A percentile compares a stretch with the other conserved stretches of the same genome.
Evolutionary conservation across 345 rosid genomes (phyloP).

Genomic region (Ailanthus altissimus): DNA sequence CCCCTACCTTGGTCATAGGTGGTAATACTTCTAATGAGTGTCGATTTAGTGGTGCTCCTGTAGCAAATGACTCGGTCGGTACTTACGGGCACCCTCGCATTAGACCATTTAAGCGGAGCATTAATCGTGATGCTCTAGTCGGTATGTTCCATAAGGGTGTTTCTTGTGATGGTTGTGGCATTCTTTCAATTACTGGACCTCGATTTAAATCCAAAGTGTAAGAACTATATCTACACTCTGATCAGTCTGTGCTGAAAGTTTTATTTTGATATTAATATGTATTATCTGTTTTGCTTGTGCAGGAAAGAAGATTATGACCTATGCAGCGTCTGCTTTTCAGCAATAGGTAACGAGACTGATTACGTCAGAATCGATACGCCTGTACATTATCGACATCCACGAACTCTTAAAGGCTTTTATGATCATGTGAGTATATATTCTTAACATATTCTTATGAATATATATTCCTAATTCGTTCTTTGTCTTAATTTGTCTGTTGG

Average conservation of each 20-base stretch:
- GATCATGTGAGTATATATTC: constrained; percentile 42
- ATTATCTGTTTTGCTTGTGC: constrained; percentile 26
- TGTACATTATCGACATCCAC: constrained; percentile 26
- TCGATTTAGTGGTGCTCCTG: constrained; percentile 57
- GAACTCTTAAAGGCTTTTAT: constrained; percentile 35
- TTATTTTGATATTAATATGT: background rate
- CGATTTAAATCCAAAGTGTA: constrained; percentile 93
- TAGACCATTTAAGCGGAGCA: constrained; percentile 34
- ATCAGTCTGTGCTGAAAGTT: background rate
- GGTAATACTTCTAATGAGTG: constrained; percentile 39
- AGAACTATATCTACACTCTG: constrained; percentile 26
- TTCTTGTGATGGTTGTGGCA: constrained; percentile 91
- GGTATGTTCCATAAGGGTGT: constrained; percentile 80
- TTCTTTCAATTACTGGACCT: constrained; percentile 82
- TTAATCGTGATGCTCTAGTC: constrained; percentile 29
- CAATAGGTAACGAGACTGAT: constrained; percentile 67
- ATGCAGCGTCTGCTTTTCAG: constrained; percentile 79
- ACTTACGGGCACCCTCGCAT: constrained; percentile 1
- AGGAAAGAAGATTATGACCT: constrained; percentile 85
- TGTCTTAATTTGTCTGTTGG: background rate
- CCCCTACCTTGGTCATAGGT: constrained; percentile 21
- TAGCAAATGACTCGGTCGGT: constrained; percentile 24
- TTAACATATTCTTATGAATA: constrained; percentile 32
- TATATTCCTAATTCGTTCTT: constrained; percentile 19
- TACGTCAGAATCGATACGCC: constrained; percentile 77